phyloP scores from a whole-genome alignment of 176 grass and related monocot genomes.

The Oryza nivara region DNA sequence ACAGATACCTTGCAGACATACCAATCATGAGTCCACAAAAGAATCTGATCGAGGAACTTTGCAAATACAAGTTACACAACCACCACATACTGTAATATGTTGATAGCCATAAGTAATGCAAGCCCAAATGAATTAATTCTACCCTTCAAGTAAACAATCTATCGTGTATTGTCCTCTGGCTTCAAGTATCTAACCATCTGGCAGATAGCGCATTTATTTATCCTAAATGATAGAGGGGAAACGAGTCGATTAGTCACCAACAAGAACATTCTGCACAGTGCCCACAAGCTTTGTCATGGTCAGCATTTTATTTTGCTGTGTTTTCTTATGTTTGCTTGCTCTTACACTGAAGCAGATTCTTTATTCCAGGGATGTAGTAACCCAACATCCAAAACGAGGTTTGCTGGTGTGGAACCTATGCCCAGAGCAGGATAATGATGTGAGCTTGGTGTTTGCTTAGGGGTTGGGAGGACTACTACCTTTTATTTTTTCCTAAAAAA shows the following conservation, averaged over 20 bases:
- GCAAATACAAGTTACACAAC: not conserved
- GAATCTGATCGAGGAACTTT: not conserved
- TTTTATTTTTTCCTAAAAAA: not conserved
- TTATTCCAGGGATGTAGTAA: not conserved
- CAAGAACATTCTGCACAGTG: not conserved
- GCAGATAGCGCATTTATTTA: not conserved
- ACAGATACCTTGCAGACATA: slow-evolving; percentile 8
- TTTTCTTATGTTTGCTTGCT: not conserved
- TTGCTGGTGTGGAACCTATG: not conserved
- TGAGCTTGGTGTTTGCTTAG: not conserved
- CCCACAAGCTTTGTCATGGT: not conserved
- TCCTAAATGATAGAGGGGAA: not conserved
- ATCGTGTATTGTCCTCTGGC: not conserved
- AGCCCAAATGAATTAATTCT: not conserved
- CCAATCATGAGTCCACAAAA: not conserved
- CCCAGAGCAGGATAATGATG: not conserved
- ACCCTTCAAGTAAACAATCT: not conserved
- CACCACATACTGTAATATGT: not conserved
- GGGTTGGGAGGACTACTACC: not conserved
- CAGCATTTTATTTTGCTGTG: not conserved
- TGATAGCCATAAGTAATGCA: not conserved
- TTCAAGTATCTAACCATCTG: not conserved
- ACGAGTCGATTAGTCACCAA: not conserved
- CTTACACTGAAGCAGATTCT: not conserved
- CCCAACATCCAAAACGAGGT: not conserved